phyloP scores from a whole-genome alignment of 2,329 filamentous ascomycete genomes.

The Aspergillus hiratsukae region DNA sequence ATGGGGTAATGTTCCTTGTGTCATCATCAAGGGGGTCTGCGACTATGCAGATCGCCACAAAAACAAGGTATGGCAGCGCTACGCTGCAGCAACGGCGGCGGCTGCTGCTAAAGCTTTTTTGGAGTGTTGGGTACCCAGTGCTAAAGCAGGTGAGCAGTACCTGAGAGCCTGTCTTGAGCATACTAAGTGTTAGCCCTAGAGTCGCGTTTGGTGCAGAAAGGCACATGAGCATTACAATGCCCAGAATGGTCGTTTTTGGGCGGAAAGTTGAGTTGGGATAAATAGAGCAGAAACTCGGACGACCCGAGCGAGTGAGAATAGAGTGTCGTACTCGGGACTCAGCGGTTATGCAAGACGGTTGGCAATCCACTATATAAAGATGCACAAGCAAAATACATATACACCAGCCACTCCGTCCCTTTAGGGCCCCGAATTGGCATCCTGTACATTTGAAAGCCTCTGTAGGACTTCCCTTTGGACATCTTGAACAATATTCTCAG shows the following conservation, averaged over 20 bases:
- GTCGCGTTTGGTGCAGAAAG: background rate
- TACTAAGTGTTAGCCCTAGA: background rate
- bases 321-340: constrained; percentile 1
- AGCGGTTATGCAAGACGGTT: constrained; percentile 3
- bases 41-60: constrained; percentile 19
- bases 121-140: background rate
- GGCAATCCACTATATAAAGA: background rate
- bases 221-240: background rate
- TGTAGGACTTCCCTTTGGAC: constrained; percentile 11
- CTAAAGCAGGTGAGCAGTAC: background rate
- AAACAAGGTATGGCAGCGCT: constrained; percentile 15
- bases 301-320: background rate
- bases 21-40: constrained; percentile 13
- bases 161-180: background rate
- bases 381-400: background rate
- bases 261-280: background rate
- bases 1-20: constrained; percentile 7
- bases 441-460: background rate
- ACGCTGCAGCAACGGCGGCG: constrained; percentile 16
- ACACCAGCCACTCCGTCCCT: background rate
- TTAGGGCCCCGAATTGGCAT: background rate
- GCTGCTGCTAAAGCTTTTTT: constrained; percentile 11
- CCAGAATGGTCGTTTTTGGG: background rate
- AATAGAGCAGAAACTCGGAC: background rate
- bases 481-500: constrained; percentile 36